These are phyloP conservation scores for Oropetium thomaeum DNA, from an alignment of 176 grass and related monocot species.

Conservation along the genomic window DNA sequence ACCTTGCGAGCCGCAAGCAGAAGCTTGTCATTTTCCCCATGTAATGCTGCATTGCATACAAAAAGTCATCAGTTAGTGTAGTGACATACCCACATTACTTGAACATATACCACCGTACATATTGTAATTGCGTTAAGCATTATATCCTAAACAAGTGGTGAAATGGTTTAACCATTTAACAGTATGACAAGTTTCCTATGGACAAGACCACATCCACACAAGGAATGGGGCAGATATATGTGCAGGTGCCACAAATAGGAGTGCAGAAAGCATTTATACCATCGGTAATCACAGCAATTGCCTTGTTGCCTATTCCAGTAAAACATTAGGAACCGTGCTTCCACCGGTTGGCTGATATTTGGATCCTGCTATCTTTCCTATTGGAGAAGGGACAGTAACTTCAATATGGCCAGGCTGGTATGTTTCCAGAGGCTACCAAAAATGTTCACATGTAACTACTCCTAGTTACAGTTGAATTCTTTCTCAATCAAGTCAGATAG, in stretches of 20 bases:
- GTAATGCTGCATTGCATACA: constrained; percentile 58
- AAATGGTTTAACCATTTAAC: constrained; percentile 3
- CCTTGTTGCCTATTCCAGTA: constrained; percentile 24
- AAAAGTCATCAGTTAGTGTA: constrained; percentile 15
- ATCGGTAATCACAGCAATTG: constrained; percentile 19
- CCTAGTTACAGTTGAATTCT: constrained; percentile 18
- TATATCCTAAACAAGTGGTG: constrained; percentile 11
- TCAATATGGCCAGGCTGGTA: constrained; percentile 2
- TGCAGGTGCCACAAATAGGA: background rate
- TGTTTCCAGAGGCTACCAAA: background rate
- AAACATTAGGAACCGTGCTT: constrained; percentile 26
- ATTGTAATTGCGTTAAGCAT: background rate
- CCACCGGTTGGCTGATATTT: background rate
- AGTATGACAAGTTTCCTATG: background rate
- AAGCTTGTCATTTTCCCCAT: constrained; percentile 87
- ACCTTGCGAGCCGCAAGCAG: constrained; percentile 91
- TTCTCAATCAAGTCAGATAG: constrained; percentile 21
- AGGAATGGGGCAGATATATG: background rate
- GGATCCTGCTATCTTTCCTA: constrained; percentile 1
- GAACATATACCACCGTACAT: background rate
- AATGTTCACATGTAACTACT: background rate
- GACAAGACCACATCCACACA: constrained; percentile 12
- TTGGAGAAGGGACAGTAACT: background rate
- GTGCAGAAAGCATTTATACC: background rate
- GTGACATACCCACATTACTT: background rate